phyloP scores from a whole-genome alignment of 257 asterid species.

The Jaltomata sinuosa region DNA sequence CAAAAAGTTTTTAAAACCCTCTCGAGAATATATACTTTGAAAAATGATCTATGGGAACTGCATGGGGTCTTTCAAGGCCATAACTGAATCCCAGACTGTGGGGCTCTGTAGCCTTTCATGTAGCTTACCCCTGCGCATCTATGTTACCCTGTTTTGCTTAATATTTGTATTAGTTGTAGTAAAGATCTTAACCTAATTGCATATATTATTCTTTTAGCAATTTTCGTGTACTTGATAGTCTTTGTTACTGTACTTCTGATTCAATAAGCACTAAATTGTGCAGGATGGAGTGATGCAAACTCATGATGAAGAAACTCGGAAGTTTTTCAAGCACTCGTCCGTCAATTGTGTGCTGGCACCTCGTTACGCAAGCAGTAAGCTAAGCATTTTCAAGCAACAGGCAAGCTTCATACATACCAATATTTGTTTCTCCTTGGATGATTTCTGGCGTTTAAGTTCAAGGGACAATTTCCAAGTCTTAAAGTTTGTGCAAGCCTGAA shows the following conservation, averaged over 20 bases:
- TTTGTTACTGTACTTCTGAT: background rate
- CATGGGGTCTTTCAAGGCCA: background rate
- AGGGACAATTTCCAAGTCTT: background rate
- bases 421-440: background rate
- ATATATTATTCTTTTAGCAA: background rate
- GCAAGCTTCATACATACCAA: conserved; percentile 42
- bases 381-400: conserved; percentile 98
- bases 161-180: background rate
- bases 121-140: background rate
- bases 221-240: background rate
- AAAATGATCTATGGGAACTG: background rate
- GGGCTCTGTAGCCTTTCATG: background rate
- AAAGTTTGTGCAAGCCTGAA: background rate
- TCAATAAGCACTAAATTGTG: background rate
- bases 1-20: background rate
- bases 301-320: conserved; percentile 92
- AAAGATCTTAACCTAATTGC: background rate
- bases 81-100: background rate
- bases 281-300: conserved; percentile 97
- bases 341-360: conserved; percentile 88
- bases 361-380: conserved; percentile 94
- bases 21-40: background rate
- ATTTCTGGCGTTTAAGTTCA: background rate
- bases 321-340: conserved; percentile 88
- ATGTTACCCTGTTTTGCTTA: background rate